Evolutionary conservation across 2,329 filamentous ascomycete species (phyloP).

Genomic region (Magnaporthiopsis incrustans): DNA sequence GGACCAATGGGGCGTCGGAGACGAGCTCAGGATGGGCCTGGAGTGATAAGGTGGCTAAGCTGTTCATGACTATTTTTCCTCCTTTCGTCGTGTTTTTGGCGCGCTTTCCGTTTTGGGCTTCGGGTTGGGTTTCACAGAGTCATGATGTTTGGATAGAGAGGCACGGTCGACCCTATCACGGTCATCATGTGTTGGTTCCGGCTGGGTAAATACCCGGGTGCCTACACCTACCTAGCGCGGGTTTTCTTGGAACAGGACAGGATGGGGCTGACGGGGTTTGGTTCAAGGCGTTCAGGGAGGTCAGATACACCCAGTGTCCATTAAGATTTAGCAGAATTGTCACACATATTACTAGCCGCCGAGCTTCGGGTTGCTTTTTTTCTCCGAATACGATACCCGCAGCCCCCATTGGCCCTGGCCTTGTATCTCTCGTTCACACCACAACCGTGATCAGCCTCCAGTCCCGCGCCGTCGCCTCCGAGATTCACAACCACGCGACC

Average conservation of each 20-base stretch:
- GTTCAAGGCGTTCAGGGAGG: not conserved
- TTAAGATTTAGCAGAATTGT: not conserved
- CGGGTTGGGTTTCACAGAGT: not conserved
- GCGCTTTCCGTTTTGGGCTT: not conserved
- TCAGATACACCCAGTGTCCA: not conserved
- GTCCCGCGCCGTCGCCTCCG: not conserved
- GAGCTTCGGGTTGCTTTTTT: too few relatives aligned
- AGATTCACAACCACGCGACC: not conserved
- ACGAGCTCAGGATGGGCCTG: conserved; percentile 76
- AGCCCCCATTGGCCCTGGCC: not conserved
- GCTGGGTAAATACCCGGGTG: too few relatives aligned
- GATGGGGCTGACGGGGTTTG: not conserved
- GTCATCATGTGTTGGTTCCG: not conserved
- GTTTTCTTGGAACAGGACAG: not conserved
- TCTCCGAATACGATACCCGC: too few relatives aligned
- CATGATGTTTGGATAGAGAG: not conserved
- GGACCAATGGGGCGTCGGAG: conserved; percentile 64
- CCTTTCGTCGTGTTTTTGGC: not conserved
- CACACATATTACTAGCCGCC: too few relatives aligned
- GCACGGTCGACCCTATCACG: not conserved
- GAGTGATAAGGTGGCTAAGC: conserved; percentile 39
- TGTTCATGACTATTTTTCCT: not conserved
- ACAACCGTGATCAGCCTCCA: not conserved
- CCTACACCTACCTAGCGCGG: not conserved
- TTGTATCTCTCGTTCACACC: not conserved